Evolutionary conservation across 2,329 filamentous ascomycete genomes (phyloP).

Genomic region (Talaromyces albobiverticillius): DNA sequence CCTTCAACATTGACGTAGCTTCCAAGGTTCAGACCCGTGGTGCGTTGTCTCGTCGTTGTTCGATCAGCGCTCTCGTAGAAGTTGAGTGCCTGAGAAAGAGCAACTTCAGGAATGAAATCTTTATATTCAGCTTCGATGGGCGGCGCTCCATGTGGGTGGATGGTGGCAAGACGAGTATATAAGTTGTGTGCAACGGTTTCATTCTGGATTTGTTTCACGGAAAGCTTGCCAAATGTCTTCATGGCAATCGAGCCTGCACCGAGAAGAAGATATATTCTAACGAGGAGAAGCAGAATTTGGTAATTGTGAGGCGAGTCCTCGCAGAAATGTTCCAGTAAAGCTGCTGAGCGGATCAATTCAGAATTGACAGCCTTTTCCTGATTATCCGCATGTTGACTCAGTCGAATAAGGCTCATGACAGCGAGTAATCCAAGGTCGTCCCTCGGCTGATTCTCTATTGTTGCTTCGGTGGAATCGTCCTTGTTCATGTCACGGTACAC

Average conservation of each 20-base stretch:
- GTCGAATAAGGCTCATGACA: conserved; percentile 39
- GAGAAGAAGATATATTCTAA: conserved; percentile 42
- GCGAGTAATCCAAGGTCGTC: conserved; percentile 45
- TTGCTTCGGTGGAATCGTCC: conserved; percentile 26
- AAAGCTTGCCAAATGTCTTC: conserved; percentile 43
- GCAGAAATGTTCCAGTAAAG: conserved; percentile 39
- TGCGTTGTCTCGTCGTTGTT: conserved; percentile 35
- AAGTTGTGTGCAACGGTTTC: conserved; percentile 48
- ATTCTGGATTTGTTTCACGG: conserved; percentile 49
- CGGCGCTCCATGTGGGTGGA: conserved; percentile 44
- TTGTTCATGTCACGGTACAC: conserved; percentile 28
- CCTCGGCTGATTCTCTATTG: conserved; percentile 42
- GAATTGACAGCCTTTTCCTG: conserved; percentile 23
- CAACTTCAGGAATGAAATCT: conserved; percentile 41
- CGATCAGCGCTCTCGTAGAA: conserved; percentile 41
- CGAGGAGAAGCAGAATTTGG: conserved; percentile 42
- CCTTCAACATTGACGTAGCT: conserved; percentile 45
- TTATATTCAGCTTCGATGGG: conserved; percentile 39
- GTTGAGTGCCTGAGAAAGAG: conserved; percentile 38
- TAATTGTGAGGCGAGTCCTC: conserved; percentile 47
- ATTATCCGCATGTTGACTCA: conserved; percentile 19
- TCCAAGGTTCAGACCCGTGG: conserved; percentile 38
- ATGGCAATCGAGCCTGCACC: conserved; percentile 48
- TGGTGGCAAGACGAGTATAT: conserved; percentile 45
- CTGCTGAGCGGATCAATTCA: conserved; percentile 35